These are phyloP conservation scores for Fistulina hepatica DNA, from an alignment of 1,284 basidiomycete genomes.

Conservation along the genomic window DNA sequence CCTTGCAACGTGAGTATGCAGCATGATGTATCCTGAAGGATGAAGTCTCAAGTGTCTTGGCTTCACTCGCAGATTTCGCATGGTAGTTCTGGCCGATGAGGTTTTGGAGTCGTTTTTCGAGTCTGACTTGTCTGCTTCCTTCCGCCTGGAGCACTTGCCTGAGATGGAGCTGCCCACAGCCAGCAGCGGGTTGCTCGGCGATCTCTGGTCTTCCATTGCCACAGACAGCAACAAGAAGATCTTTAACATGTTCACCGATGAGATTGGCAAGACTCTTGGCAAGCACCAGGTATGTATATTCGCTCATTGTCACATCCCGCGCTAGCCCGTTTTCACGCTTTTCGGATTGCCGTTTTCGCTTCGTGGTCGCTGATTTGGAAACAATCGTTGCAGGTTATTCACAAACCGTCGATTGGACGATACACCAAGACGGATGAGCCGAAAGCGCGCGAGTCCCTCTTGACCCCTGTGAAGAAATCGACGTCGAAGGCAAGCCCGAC, in stretches of 20 bases:
- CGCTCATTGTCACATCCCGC: no score
- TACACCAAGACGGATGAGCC: conserved; percentile 77
- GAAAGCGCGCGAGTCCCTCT: conserved; percentile 77
- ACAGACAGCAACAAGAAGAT: conserved; percentile 82
- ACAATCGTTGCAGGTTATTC: conserved; percentile 39
- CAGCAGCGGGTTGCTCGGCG: conserved; percentile 62
- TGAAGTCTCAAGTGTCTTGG: conserved; percentile 6
- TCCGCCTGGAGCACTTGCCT: conserved; percentile 67
- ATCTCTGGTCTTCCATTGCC: conserved; percentile 80
- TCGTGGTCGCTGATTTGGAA: conserved; percentile 6
- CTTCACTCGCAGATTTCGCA: conserved; percentile 66
- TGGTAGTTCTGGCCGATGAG: conserved; percentile 94
- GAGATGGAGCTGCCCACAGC: conserved; percentile 52
- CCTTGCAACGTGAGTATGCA: conserved; percentile 56
- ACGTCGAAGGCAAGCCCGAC: conserved; percentile 30
- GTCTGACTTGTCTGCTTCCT: conserved; percentile 77
- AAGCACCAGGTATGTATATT: conserved; percentile 61
- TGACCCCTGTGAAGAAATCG: conserved; percentile 59
- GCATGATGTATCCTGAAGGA: background rate
- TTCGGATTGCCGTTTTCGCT: conserved; percentile 3
- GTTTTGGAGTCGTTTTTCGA: conserved; percentile 93
- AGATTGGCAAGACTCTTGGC: conserved; percentile 86
- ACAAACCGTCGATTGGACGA: conserved; percentile 78
- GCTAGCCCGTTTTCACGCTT: no score
- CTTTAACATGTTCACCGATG: conserved; percentile 82